A percentile compares a stretch with the other conserved stretches of the same genome.
Evolutionary conservation across 305 asterid species (phyloP).

Genomic region (Caryopteris hybrid): DNA sequence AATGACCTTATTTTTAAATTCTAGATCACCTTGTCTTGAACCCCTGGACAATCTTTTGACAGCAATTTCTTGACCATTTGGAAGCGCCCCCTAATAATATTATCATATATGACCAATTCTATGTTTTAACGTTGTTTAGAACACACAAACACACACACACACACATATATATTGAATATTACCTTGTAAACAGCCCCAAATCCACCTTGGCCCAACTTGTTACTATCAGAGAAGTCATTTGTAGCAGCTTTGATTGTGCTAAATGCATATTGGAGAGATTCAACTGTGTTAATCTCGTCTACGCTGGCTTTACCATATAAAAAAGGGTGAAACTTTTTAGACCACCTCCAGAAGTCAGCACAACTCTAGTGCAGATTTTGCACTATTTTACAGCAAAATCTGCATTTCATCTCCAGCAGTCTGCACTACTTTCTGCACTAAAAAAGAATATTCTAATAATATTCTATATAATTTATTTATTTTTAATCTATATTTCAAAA

Average conservation of each 20-base stretch:
- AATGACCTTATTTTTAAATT: too few relatives aligned
- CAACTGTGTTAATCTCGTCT: slow-evolving; percentile 16
- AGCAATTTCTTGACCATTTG: slow-evolving; percentile 9
- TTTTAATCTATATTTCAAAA: too few relatives aligned
- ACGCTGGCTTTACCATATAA: too few relatives aligned
- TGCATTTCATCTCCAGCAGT: too few relatives aligned
- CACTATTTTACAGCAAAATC: too few relatives aligned
- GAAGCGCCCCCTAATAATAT: background rate
- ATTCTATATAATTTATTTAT: too few relatives aligned
- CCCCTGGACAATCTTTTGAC: slow-evolving; percentile 4
- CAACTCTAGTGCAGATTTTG: too few relatives aligned
- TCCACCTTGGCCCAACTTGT: slow-evolving; percentile 39
- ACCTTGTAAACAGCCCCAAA: slow-evolving; percentile 56
- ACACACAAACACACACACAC: too few relatives aligned
- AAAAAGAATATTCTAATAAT: too few relatives aligned
- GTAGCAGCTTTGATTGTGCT: slow-evolving; percentile 26
- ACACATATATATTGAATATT: background rate
- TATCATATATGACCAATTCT: background rate
- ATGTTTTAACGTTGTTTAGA: background rate
- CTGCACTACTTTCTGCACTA: too few relatives aligned
- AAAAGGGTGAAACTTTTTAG: too few relatives aligned
- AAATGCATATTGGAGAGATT: slow-evolving; percentile 24
- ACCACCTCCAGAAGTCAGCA: too few relatives aligned
- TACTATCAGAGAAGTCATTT: slow-evolving; percentile 18
- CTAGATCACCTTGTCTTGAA: background rate